Evolutionary conservation across 2,329 filamentous ascomycete species (phyloP).

Genomic region (Phialocephala sp.): DNA sequence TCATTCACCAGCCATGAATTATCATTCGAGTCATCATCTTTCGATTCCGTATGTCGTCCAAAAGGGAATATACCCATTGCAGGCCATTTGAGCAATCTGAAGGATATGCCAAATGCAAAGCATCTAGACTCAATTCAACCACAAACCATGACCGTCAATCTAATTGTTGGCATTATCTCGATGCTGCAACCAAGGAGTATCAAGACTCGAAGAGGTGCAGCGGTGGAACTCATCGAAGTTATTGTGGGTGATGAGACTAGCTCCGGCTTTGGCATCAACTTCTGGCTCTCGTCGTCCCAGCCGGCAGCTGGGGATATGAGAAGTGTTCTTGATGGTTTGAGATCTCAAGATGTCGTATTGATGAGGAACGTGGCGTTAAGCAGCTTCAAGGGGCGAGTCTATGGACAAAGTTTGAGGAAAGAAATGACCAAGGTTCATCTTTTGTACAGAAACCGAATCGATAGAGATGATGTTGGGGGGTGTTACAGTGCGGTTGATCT

Average conservation of each 20-base stretch:
- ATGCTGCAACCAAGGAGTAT: slow-evolving; percentile 71
- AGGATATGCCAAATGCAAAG: slow-evolving; percentile 70
- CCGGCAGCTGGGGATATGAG: slow-evolving; percentile 37
- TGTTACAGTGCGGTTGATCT: slow-evolving; percentile 62
- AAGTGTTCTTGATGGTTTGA: slow-evolving; percentile 52
- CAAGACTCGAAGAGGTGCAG: slow-evolving; percentile 66
- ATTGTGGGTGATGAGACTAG: slow-evolving; percentile 85
- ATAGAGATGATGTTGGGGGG: slow-evolving; percentile 58
- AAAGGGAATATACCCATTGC: slow-evolving; percentile 38
- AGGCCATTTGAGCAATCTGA: slow-evolving; percentile 64
- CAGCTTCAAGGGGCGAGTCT: slow-evolving; percentile 77
- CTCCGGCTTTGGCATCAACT: slow-evolving; percentile 79
- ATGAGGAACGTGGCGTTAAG: slow-evolving; percentile 80
- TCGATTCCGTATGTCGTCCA: slow-evolving; percentile 41
- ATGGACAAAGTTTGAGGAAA: slow-evolving; percentile 80
- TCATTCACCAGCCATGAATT: slow-evolving; percentile 42
- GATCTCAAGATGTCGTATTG: slow-evolving; percentile 77
- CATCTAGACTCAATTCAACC: slow-evolving; percentile 73
- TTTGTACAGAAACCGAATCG: slow-evolving; percentile 61
- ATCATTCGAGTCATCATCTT: slow-evolving; percentile 43
- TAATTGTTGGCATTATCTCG: slow-evolving; percentile 81
- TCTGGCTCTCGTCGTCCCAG: slow-evolving; percentile 68
- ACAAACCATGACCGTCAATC: slow-evolving; percentile 80
- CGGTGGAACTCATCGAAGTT: slow-evolving; percentile 74
- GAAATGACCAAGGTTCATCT: slow-evolving; percentile 73